phyloP scores from a whole-genome alignment of 805 yeast genomes.

The Naumovozyma baii region DNA sequence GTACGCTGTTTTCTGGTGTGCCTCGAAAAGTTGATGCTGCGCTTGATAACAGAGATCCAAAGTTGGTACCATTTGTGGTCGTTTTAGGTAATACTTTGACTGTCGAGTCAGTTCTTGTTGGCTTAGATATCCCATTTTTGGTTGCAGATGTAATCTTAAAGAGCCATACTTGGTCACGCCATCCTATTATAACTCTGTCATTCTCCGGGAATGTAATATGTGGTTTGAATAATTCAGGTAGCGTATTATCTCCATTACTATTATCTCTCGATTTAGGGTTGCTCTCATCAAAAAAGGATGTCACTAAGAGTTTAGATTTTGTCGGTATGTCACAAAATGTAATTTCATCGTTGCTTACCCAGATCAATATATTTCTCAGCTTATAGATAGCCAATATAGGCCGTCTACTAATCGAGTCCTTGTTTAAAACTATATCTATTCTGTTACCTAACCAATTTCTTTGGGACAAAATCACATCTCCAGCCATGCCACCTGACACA shows the following conservation, averaged over 20 bases:
- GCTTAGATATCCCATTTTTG: too few species aligned
- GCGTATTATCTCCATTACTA: constrained; percentile 35
- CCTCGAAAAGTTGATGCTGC: constrained; percentile 42
- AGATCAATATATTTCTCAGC: constrained; percentile 56
- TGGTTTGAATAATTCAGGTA: constrained; percentile 82
- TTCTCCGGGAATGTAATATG: constrained; percentile 55
- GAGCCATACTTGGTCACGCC: constrained; percentile 75
- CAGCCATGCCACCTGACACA: constrained; percentile 84
- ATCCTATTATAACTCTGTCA: constrained; percentile 63
- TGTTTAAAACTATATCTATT: constrained; percentile 53
- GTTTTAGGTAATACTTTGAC: background rate
- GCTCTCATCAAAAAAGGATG: constrained; percentile 40
- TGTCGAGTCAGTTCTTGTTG: too few species aligned
- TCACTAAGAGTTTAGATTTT: constrained; percentile 38
- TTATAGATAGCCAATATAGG: constrained; percentile 62
- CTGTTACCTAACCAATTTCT: constrained; percentile 84
- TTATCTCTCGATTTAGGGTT: constrained; percentile 23
- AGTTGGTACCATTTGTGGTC: constrained; percentile 4
- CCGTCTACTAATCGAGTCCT: constrained; percentile 24
- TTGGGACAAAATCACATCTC: constrained; percentile 64
- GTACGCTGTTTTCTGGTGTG: constrained; percentile 34
- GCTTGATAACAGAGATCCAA: constrained; percentile 30
- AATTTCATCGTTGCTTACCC: constrained; percentile 82
- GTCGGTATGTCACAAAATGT: constrained; percentile 51
- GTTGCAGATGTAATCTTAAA: constrained; percentile 35